Conservation (phyloP, 2,329 filamentous ascomycete species). For the Pseudocercospora musae region DNA sequence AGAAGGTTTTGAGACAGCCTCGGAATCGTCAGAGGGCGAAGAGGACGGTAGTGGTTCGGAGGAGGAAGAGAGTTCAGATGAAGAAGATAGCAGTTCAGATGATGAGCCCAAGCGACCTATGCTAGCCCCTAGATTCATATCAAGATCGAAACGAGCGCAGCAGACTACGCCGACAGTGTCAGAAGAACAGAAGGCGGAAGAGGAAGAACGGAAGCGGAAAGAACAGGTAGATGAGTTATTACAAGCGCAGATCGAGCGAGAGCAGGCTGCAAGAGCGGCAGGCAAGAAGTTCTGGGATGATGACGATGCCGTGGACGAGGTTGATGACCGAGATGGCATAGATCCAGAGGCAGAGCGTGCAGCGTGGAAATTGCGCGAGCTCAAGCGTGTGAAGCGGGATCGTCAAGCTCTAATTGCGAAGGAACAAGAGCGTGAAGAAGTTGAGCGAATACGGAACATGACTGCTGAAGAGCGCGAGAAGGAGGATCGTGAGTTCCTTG, state of each 20-base stretch:
- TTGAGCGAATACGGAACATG: conserved; percentile 82
- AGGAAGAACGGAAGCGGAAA: conserved; percentile 58
- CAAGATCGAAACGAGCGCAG: conserved; percentile 57
- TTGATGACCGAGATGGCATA: conserved; percentile 84
- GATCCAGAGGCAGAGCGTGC: conserved; percentile 86
- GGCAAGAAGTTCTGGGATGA: conserved; percentile 88
- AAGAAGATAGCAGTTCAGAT: conserved; percentile 57
- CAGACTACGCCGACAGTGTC: conserved; percentile 34
- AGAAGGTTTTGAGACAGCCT: conserved; percentile 61
- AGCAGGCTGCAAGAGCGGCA: conserved; percentile 69
- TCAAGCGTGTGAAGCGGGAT: conserved; percentile 83
- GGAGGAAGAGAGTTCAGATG: conserved; percentile 49
- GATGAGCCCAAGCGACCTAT: conserved; percentile 58
- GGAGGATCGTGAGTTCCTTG: conserved; percentile 77
- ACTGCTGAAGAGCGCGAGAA: conserved; percentile 79
- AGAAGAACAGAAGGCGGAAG: conserved; percentile 44
- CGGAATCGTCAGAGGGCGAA: conserved; percentile 38
- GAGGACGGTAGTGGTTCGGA: conserved; percentile 38
- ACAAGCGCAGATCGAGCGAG: conserved; percentile 82
- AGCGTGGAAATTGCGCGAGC: conserved; percentile 89
- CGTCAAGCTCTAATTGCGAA: conserved; percentile 71
- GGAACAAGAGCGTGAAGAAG: conserved; percentile 82
- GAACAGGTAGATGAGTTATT: conserved; percentile 75
- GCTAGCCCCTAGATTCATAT: conserved; percentile 65
- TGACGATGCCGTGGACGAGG: conserved; percentile 62